Evolutionary conservation across 257 asterid genomes (phyloP).

Genomic region (Solanum ossicruentum): DNA sequence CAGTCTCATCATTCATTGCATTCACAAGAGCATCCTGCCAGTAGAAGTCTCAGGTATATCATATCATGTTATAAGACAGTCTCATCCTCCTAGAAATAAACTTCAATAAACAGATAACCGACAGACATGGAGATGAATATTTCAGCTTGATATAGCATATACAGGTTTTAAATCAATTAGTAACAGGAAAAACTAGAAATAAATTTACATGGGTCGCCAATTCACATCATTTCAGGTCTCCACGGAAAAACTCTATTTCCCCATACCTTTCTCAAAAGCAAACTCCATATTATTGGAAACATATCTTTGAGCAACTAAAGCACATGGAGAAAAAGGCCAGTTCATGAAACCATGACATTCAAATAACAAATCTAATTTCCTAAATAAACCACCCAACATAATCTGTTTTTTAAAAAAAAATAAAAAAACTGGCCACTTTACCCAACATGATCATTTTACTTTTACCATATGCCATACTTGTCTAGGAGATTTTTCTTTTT

Average conservation of each 20-base stretch:
- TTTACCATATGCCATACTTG: neutral
- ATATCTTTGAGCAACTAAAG: neutral
- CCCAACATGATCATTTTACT: neutral
- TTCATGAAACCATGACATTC: neutral
- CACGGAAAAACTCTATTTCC: neutral
- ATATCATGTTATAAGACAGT: neutral
- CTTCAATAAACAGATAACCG: neutral
- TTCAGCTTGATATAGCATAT: neutral
- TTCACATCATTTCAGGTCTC: neutral
- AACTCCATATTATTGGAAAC: neutral
- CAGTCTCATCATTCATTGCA: slow-evolving; percentile 97
- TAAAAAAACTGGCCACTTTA: neutral
- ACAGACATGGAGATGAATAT: neutral
- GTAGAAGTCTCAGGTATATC: slow-evolving; percentile 6
- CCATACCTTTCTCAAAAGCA: neutral
- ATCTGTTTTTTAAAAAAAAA: neutral
- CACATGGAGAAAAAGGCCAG: neutral
- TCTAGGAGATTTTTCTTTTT: neutral
- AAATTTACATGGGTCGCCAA: neutral
- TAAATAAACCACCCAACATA: neutral
- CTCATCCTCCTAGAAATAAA: neutral
- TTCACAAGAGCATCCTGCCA: slow-evolving; percentile 76
- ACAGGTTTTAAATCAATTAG: neutral
- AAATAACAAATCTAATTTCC: neutral
- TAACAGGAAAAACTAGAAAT: neutral